Base-by-base conservation (phyloP, 2,329 filamentous ascomycete species). In the Talaromyces sp. region DNA sequence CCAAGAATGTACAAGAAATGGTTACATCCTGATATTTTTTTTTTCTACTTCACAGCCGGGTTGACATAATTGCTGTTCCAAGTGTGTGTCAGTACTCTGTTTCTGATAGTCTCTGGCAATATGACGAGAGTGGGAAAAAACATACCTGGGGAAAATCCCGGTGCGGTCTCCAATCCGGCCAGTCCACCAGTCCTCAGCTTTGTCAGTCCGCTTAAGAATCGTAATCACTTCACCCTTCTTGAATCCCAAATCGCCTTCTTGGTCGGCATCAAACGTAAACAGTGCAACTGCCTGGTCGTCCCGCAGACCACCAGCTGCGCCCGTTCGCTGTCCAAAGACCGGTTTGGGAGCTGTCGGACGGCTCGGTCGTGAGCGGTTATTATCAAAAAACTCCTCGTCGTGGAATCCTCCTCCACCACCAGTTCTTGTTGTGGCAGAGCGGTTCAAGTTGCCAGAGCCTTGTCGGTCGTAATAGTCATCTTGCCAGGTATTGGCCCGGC, bases 151-250 rank as follows among this genome's bases (percentile, higher is more conserved):
- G 77, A 99, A 99, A 65, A 97, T 96, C 41, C 94, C 94, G 59
- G 92, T 90, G 67, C 87, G 84, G 65, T 86, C 84, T 31, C 92
- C 92, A 69, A 97, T 87, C 76, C 89, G 88, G 27, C 94, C 94
- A 19, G 93, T 97, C 94, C 93, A 97, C 93, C 93, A 97, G 74
- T 97, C 93, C 60, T 92, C 92, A 61, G 91, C 89, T 67, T 89
- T 97, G 4, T 97, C 91, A 5, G 93, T 97, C 75, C 90, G 89
- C 80, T 99, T 97, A 60, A 96, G 74, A 61, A 99, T 92, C 0
- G 92, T 97, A 65, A 99, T 97, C 60, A 97, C 76, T 31, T 99
- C 94, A 21, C 94, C 94, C 81, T 99, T 99, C 80, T 96, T 96
- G 78, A 99, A 99, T 0, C 88, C 91, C 60, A 97, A 74, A 73